Evolutionary conservation across 352 stramenopile genomes (phyloP).

Genomic region (Pythium sukuiense): DNA sequence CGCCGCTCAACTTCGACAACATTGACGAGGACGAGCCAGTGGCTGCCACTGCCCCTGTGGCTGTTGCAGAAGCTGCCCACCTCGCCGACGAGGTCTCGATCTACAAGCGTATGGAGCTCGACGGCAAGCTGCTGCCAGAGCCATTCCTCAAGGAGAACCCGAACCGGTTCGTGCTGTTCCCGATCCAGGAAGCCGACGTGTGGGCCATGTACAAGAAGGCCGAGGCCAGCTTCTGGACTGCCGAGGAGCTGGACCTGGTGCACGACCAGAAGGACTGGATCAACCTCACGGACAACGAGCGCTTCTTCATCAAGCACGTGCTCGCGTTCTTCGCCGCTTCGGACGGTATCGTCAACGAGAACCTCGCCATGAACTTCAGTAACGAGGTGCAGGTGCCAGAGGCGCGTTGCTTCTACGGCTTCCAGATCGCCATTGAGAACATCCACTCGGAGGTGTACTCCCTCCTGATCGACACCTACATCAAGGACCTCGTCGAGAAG

Average conservation of each 20-base stretch:
- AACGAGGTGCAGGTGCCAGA: constrained; percentile 97
- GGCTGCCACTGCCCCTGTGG: not conserved
- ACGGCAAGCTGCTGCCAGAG: constrained; percentile 84
- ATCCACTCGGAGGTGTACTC: constrained; percentile 99
- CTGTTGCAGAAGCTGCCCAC: constrained; percentile 3
- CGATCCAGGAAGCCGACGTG: constrained; percentile 96
- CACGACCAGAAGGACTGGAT: constrained; percentile 96
- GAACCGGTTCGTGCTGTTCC: constrained; percentile 97
- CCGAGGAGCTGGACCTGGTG: constrained; percentile 97
- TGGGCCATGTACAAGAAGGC: constrained; percentile 99
- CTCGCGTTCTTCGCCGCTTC: constrained; percentile 98
- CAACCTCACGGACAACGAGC: constrained; percentile 94
- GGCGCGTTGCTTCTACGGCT: constrained; percentile 99
- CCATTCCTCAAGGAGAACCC: constrained; percentile 95
- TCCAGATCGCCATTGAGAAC: constrained; percentile 99
- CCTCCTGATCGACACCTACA: constrained; percentile 99
- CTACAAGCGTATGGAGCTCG: constrained; percentile 88
- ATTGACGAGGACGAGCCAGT: constrained; percentile 20
- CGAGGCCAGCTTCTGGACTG: constrained; percentile 99
- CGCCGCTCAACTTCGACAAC: constrained; percentile 29
- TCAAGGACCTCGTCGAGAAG: constrained; percentile 96
- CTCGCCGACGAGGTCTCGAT: constrained; percentile 52
- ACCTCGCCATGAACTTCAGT: constrained; percentile 98
- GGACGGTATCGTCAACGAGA: constrained; percentile 99
- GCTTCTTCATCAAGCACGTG: constrained; percentile 97